Conservation (phyloP, 2,329 filamentous ascomycete species). For the Arthrobotrys pseudoclavata region DNA sequence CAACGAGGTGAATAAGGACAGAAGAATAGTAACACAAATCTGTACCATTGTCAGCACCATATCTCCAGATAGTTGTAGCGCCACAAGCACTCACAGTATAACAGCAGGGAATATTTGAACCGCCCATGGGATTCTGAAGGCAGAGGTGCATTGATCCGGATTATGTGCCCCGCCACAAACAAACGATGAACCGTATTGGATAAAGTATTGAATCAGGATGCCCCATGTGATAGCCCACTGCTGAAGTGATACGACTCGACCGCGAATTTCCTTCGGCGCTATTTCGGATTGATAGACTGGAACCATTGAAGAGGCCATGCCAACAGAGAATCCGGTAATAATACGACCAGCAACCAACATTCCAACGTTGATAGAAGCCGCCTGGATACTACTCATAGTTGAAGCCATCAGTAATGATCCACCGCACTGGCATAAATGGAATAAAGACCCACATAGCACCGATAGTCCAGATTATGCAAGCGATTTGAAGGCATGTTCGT, state of each 20-base stretch:
- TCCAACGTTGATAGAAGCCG: slow-evolving; percentile 74
- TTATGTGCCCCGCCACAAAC: slow-evolving; percentile 71
- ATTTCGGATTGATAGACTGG: slow-evolving; percentile 79
- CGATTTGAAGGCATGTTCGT: slow-evolving; percentile 70
- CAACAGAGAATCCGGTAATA: slow-evolving; percentile 80
- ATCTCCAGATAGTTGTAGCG: background rate
- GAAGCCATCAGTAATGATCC: background rate
- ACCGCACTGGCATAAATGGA: background rate
- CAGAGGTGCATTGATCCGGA: slow-evolving; percentile 69
- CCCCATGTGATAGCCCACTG: slow-evolving; percentile 81
- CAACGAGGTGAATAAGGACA: slow-evolving; percentile 77
- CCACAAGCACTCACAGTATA: slow-evolving; percentile 65
- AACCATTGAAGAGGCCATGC: slow-evolving; percentile 79
- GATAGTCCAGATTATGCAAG: slow-evolving; percentile 71
- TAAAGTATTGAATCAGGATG: slow-evolving; percentile 76
- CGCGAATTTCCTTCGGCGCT: slow-evolving; percentile 72
- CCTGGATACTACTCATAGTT: slow-evolving; percentile 71
- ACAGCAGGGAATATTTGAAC: slow-evolving; percentile 73
- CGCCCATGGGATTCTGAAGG: slow-evolving; percentile 75
- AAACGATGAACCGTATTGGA: slow-evolving; percentile 75
- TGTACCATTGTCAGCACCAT: slow-evolving; percentile 52
- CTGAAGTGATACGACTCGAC: slow-evolving; percentile 75
- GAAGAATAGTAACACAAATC: slow-evolving; percentile 72
- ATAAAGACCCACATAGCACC: slow-evolving; percentile 66
- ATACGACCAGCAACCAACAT: slow-evolving; percentile 80